phyloP scores from a whole-genome alignment of 1,284 basidiomycete genomes.

The Sphaerobolus stellatus region DNA sequence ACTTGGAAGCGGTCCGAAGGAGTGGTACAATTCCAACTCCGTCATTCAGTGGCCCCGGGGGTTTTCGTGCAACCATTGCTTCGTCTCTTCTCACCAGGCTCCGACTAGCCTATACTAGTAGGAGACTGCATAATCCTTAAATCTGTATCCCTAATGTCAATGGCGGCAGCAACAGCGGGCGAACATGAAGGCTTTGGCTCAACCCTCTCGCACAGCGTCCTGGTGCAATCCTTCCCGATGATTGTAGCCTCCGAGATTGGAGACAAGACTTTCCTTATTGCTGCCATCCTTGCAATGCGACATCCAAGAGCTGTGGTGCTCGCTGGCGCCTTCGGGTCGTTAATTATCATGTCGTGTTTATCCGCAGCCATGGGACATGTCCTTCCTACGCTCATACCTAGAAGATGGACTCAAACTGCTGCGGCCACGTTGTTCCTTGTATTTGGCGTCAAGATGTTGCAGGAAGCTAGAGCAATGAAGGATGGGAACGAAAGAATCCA shows the following conservation, averaged over 20 bases:
- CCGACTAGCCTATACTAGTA: too few species aligned
- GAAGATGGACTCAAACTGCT: constrained; percentile 73
- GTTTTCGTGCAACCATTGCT: too few species aligned
- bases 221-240: constrained; percentile 79
- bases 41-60: too few species aligned
- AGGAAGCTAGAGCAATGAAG: constrained; percentile 78
- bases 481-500: constrained; percentile 76
- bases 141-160: too few species aligned
- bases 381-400: constrained; percentile 79
- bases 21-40: too few species aligned
- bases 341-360: constrained; percentile 91
- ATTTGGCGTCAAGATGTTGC: constrained; percentile 84
- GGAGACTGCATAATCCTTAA: too few species aligned
- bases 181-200: too few species aligned
- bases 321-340: constrained; percentile 82
- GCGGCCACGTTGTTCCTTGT: constrained; percentile 83
- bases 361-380: constrained; percentile 87
- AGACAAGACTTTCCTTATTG: constrained; percentile 98
- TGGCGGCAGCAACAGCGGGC: too few species aligned
- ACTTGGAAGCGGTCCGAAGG: too few species aligned
- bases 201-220: constrained; percentile 36
- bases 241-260: constrained; percentile 91
- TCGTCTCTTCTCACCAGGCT: too few species aligned
- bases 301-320: constrained; percentile 88
- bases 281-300: constrained; percentile 95